These are phyloP conservation scores for Kwoniella bestiolae DNA, from an alignment of 768 basidiomycete species.

Conservation along the genomic window DNA sequence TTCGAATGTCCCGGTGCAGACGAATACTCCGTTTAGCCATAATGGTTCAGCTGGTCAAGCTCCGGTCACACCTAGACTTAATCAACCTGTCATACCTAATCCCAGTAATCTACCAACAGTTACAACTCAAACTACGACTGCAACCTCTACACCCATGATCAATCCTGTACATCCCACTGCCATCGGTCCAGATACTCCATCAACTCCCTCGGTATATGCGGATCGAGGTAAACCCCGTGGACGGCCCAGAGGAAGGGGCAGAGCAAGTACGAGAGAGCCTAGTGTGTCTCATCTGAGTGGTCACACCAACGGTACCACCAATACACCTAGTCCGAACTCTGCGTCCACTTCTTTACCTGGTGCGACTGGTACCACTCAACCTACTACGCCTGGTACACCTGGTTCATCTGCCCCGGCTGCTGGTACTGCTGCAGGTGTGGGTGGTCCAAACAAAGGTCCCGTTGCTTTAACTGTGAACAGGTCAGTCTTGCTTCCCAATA, in stretches of 20 bases:
- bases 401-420: background rate
- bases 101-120: background rate
- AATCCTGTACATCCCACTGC: background rate
- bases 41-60: no score
- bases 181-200: conserved; percentile 1
- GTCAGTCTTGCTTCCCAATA: conserved; percentile 1
- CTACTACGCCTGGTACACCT: conserved; percentile 5
- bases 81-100: background rate
- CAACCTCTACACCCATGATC: no score
- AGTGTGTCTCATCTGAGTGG: conserved; percentile 20
- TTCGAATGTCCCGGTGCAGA: no score
- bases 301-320: background rate
- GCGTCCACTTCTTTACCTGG: background rate
- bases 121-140: background rate
- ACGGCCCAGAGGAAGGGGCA: conserved; percentile 32
- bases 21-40: no score
- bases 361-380: background rate
- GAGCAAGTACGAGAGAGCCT: conserved; percentile 26
- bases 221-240: conserved; percentile 32
- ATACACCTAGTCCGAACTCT: conserved; percentile 8
- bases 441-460: conserved; percentile 8
- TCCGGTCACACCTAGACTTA: no score
- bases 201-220: background rate
- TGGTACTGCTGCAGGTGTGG: background rate
- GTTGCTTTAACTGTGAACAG: conserved; percentile 18